Evolutionary conservation across 1,139 yeast species (phyloP).

Genomic region (Hemisphaericaspora xylofermentans): DNA sequence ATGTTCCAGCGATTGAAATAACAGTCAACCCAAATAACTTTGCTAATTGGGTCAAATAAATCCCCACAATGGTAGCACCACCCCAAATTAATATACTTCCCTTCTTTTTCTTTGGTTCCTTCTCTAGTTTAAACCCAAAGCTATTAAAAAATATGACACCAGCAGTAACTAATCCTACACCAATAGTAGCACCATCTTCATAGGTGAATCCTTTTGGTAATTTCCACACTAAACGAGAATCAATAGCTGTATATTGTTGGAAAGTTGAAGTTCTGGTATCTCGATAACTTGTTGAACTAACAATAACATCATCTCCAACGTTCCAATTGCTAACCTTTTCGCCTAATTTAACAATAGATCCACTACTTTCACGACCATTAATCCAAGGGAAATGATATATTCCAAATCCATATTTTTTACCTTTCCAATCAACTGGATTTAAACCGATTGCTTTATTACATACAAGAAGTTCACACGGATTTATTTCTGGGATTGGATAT

Average conservation of each 20-base stretch:
- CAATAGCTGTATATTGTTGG: slow-evolving; percentile 45
- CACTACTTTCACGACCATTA: slow-evolving; percentile 49
- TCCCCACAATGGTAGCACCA: slow-evolving; percentile 48
- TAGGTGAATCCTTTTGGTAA: slow-evolving; percentile 28
- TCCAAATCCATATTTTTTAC: slow-evolving; percentile 48
- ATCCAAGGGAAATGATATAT: slow-evolving; percentile 50
- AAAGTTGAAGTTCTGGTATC: slow-evolving; percentile 48
- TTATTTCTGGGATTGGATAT: slow-evolving; percentile 20
- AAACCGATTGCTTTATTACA: slow-evolving; percentile 42
- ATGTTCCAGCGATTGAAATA: slow-evolving; percentile 37
- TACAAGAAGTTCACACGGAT: slow-evolving; percentile 35
- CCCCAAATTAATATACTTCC: slow-evolving; percentile 45
- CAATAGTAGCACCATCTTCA: slow-evolving; percentile 46
- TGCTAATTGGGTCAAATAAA: slow-evolving; percentile 42
- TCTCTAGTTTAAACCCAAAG: slow-evolving; percentile 19
- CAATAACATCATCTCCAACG: slow-evolving; percentile 36
- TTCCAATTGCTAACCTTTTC: slow-evolving; percentile 25
- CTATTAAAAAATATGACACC: slow-evolving; percentile 37
- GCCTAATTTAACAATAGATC: slow-evolving; percentile 35
- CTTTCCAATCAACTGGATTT: slow-evolving; percentile 53
- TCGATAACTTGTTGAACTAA: slow-evolving; percentile 47
- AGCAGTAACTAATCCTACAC: slow-evolving; percentile 50
- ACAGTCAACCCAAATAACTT: slow-evolving; percentile 38
- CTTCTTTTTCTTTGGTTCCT: slow-evolving; percentile 5
- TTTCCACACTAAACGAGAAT: slow-evolving; percentile 44